Conservation (phyloP, 2,329 filamentous ascomycete genomes). For the Sporothrix variecibatus region DNA sequence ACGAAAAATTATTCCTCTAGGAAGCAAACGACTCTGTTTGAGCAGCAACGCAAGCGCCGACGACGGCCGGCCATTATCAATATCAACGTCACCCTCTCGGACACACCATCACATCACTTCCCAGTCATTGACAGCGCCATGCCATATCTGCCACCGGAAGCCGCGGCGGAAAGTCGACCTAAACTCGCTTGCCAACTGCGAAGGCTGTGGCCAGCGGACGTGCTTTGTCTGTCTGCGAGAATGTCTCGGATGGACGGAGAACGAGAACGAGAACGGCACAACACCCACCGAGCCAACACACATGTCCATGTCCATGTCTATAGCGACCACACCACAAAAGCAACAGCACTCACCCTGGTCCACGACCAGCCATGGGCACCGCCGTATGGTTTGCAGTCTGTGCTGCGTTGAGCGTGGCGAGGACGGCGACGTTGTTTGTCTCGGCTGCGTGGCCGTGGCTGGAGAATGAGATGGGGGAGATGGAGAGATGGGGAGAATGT, state of each 20-base stretch:
- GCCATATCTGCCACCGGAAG: slow-evolving; percentile 67
- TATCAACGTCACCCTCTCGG: not conserved
- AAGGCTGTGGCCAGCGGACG: slow-evolving; percentile 61
- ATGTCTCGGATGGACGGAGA: slow-evolving; percentile 55
- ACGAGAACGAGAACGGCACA: not conserved
- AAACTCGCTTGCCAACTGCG: slow-evolving; percentile 65
- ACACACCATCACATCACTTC: slow-evolving; percentile 27
- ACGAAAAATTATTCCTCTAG: slow-evolving; percentile 21
- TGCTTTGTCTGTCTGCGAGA: slow-evolving; percentile 70
- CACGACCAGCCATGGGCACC: slow-evolving; percentile 46
- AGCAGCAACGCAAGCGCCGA: not conserved
- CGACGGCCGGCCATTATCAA: slow-evolving; percentile 7
- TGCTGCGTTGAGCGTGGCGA: slow-evolving; percentile 67
- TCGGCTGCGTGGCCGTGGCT: slow-evolving; percentile 56
- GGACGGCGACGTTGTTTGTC: slow-evolving; percentile 66
- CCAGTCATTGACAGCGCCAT: slow-evolving; percentile 44
- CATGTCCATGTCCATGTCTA: not conserved
- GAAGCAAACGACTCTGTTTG: slow-evolving; percentile 22
- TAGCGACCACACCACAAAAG: slow-evolving; percentile 19
- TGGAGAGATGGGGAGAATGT: not conserved
- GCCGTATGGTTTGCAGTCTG: slow-evolving; percentile 62
- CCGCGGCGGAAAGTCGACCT: slow-evolving; percentile 67
- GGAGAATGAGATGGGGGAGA: not conserved
- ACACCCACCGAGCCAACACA: slow-evolving; percentile 20
- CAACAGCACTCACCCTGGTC: slow-evolving; percentile 37